Evolutionary conservation across 495 filamentous ascomycete genomes (phyloP).

Genomic region (Parmelia sp.): DNA sequence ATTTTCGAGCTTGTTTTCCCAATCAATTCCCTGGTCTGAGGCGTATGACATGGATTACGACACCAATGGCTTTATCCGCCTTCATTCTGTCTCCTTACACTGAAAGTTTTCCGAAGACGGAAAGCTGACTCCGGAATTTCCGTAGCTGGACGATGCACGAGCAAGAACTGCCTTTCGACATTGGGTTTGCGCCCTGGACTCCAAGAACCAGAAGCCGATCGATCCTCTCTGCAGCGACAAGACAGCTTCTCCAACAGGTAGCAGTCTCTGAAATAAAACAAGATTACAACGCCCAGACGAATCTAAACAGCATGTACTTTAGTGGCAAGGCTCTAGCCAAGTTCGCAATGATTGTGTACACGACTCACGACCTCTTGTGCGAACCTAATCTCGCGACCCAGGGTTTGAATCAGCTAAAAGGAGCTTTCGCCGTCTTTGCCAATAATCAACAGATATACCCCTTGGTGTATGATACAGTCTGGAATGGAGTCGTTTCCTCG

Average conservation of each 20-base stretch:
- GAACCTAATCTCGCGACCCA: constrained; percentile 52
- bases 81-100: background rate
- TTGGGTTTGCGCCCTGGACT: constrained; percentile 73
- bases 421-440: constrained; percentile 67
- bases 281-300: constrained; percentile 61
- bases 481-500: constrained; percentile 80
- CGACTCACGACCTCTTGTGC: constrained; percentile 57
- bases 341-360: constrained; percentile 69
- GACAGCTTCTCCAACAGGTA: constrained; percentile 48
- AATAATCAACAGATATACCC: constrained; percentile 71
- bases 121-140: background rate
- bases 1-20: background rate
- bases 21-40: background rate
- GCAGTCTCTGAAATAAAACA: constrained; percentile 63
- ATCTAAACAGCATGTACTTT: constrained; percentile 91
- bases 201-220: constrained; percentile 44
- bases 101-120: background rate
- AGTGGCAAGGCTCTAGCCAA: constrained; percentile 89
- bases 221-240: constrained; percentile 46
- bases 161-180: constrained; percentile 58
- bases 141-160: constrained; percentile 71
- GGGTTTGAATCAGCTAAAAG: constrained; percentile 63
- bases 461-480: constrained; percentile 72
- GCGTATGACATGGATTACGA: background rate
- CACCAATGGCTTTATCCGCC: background rate